Percentiles rank a stretch among this genome's conserved stretches.
Conservation (phyloP, 257 asterid genomes). For the Nicotiana otophora region DNA sequence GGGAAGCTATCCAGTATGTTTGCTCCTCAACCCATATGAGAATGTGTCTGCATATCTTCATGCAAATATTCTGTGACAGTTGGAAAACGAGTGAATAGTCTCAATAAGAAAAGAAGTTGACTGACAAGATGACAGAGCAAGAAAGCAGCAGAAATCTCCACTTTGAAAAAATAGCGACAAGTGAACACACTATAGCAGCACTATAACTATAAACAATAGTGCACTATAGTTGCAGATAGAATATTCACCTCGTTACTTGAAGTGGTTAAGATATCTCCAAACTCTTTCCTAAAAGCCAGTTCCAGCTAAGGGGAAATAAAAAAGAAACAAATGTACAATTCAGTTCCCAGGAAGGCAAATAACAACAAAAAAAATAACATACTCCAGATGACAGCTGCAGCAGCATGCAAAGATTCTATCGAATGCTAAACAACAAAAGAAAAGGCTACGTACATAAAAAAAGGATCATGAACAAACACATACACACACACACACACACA, state of each 20-base stretch:
- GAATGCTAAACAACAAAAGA: neutral
- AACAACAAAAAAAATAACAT: neutral
- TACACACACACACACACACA: no score
- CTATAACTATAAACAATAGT: neutral
- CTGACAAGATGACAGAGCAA: neutral
- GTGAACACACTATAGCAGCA: neutral
- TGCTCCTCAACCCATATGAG: slow-evolving; percentile 95
- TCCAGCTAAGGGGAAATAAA: slow-evolving; percentile 53
- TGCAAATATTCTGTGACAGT: slow-evolving; percentile 43
- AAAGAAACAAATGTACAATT: slow-evolving; percentile 19
- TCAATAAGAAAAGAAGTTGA: neutral
- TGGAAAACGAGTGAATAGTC: neutral
- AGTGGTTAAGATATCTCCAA: slow-evolving; percentile 54
- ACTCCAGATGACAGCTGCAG: neutral
- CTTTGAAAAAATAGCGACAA: neutral
- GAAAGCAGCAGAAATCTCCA: neutral
- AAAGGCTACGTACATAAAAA: neutral
- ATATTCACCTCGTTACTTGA: slow-evolving; percentile 64
- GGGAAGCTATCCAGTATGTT: slow-evolving; percentile 94
- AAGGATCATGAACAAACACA: no score
- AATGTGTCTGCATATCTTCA: slow-evolving; percentile 71
- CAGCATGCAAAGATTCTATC: neutral
- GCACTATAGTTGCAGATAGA: slow-evolving; percentile 3
- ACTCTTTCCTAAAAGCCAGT: slow-evolving; percentile 73
- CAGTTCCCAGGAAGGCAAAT: slow-evolving; percentile 16